Conservation (phyloP, 2,329 filamentous ascomycete species). For the Triangularia setosa region DNA sequence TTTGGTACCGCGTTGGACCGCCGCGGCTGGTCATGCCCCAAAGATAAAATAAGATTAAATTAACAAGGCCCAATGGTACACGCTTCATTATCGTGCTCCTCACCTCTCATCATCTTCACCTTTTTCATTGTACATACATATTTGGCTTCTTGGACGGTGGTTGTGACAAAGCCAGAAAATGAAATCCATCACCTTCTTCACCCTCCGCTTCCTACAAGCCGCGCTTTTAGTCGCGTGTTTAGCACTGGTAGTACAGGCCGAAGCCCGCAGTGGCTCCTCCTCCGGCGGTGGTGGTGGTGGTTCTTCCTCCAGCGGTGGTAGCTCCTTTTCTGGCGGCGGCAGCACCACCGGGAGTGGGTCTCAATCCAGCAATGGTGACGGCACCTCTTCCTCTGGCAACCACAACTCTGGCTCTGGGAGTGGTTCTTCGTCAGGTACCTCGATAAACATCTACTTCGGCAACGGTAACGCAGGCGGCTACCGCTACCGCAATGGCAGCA, state of each 20-base stretch:
- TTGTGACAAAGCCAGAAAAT: not conserved
- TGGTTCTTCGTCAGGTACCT: not conserved
- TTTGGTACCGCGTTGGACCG: not conserved
- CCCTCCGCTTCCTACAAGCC: not conserved
- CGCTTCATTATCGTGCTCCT: not conserved
- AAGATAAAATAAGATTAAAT: not conserved
- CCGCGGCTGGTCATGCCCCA: not conserved
- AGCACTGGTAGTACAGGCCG: not conserved
- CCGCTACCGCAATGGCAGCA: not conserved
- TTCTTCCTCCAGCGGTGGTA: not conserved
- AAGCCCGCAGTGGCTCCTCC: not conserved
- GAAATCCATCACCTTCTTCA: not conserved
- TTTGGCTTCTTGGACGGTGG: not conserved
- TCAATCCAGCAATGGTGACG: not conserved
- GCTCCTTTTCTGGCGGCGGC: not conserved
- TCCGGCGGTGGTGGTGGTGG: too few relatives aligned
- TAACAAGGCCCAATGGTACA: not conserved
- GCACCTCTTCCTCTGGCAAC: not conserved
- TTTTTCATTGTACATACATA: not conserved
- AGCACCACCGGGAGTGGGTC: not conserved
- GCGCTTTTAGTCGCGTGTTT: not conserved
- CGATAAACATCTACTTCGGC: not conserved
- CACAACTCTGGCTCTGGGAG: not conserved
- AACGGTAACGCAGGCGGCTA: not conserved
- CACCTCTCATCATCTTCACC: not conserved